Evolutionary conservation across 176 grass and related monocot species (phyloP), one percentile per base, ranked within the genome.

Genomic region (Typha latifolia): DNA sequence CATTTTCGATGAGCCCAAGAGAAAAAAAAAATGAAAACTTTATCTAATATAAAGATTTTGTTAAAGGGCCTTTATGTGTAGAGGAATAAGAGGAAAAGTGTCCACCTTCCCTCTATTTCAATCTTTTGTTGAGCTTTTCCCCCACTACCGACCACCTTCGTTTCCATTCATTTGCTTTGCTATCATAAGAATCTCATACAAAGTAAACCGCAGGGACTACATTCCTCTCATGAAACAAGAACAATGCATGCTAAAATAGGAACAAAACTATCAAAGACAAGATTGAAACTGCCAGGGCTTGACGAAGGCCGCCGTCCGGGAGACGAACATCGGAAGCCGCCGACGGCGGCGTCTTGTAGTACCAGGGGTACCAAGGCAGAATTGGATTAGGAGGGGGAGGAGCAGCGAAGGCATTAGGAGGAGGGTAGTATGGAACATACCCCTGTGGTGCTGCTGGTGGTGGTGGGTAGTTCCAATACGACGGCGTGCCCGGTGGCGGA

Each of bases 351-450:
- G 82, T 43, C 53, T 23, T 66, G 78, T 90, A 85, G 75, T 90
- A 90, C 91, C 91, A 96, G 0, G 91, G 87, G 72, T 78, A 96
- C 81, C 84, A 96, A 20, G 91, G 91, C 67, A 91, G n/a, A 26
- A 91, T 85, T 2, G 80, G 84, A 74, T 96, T 83, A 0, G 91
- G 91, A 14, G 91, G 91, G 1, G 91, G 91, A 3, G 87, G 91
- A 24, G 71, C 69, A 1, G 51, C 66, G 47, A 48, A 76, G 2
- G 69, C 73, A 0, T 50, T 3, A 0, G 90, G 85, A n/a, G 82
- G 79, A 63, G 84, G 72, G 72, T 68, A 76, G 73, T 49, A 76
- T 14, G 84, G 84, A 69, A 82, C 57, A 69, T 81, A 72, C 26
- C 80, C 73, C 0, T 43, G 37, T 1, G 71, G 75, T 3, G 7